A percentile compares a stretch with the other conserved stretches of the same genome.
These are phyloP conservation scores for Aspergillus biplanus DNA, from an alignment of 495 filamentous ascomycete genomes.

Conservation along the genomic window DNA sequence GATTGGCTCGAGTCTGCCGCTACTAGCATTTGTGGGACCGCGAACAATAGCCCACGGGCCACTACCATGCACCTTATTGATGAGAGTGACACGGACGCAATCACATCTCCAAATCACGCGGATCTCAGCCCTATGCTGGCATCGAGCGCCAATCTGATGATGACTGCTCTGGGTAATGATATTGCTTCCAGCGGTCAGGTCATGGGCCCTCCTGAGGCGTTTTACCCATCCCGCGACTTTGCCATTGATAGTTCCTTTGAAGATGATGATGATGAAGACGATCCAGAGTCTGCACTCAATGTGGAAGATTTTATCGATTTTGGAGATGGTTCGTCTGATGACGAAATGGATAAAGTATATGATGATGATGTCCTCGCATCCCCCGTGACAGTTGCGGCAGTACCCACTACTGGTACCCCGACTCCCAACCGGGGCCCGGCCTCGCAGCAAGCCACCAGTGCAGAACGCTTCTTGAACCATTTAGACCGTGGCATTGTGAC, in stretches of 20 bases:
- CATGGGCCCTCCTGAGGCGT: slow-evolving; percentile 75
- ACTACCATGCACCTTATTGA: slow-evolving; percentile 53
- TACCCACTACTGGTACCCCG: slow-evolving; percentile 45
- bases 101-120: slow-evolving; percentile 48
- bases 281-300: slow-evolving; percentile 66
- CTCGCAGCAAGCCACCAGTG: slow-evolving; percentile 53
- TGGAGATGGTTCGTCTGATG: slow-evolving; percentile 61
- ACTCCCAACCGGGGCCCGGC: slow-evolving; percentile 56
- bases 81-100: slow-evolving; percentile 55
- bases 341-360: slow-evolving; percentile 44
- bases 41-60: slow-evolving; percentile 57
- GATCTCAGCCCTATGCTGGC: slow-evolving; percentile 64
- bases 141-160: slow-evolving; percentile 75
- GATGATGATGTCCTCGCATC: slow-evolving; percentile 45
- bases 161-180: slow-evolving; percentile 64
- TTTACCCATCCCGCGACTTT: slow-evolving; percentile 69
- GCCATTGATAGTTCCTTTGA: slow-evolving; percentile 56
- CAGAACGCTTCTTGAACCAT: slow-evolving; percentile 65
- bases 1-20: slow-evolving; percentile 53
- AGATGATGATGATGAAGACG: slow-evolving; percentile 64
- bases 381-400: slow-evolving; percentile 39
- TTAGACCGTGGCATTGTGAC: slow-evolving; percentile 72
- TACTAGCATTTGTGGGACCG: slow-evolving; percentile 54
- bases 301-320: slow-evolving; percentile 77
- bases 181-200: slow-evolving; percentile 66